phyloP scores from a whole-genome alignment of 225 moss, liverwort and hornwort genomes.

The Marchantia polymorpha region DNA sequence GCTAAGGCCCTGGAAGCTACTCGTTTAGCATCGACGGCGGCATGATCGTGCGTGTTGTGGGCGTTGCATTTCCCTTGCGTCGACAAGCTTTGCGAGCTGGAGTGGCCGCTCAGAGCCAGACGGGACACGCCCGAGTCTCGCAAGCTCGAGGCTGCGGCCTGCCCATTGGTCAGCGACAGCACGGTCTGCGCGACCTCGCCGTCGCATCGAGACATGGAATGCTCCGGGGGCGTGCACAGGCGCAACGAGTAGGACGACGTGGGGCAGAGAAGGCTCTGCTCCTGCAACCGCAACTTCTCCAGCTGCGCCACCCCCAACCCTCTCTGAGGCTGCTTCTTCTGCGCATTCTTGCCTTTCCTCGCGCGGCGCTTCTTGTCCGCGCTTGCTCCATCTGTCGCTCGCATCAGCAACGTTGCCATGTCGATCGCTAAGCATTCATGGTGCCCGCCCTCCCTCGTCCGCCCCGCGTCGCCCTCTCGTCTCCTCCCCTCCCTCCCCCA shows the following conservation, averaged over 20 bases:
- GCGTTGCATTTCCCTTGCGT: constrained; percentile 34
- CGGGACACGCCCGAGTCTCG: constrained; percentile 23
- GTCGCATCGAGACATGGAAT: constrained; percentile 26
- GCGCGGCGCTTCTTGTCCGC: constrained; percentile 76
- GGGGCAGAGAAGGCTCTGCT: constrained; percentile 68
- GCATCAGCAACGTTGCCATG: constrained; percentile 82
- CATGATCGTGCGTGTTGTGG: constrained; percentile 13
- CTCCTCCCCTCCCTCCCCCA: not conserved
- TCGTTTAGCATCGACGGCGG: constrained; percentile 35
- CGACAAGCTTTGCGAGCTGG: constrained; percentile 47
- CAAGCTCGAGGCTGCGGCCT: constrained; percentile 3
- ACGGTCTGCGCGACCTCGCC: constrained; percentile 36
- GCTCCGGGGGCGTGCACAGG: constrained; percentile 23
- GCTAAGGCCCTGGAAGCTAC: constrained; percentile 57
- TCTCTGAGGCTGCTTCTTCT: constrained; percentile 90
- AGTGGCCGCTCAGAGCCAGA: constrained; percentile 24
- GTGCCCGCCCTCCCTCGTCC: not conserved
- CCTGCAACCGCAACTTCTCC: constrained; percentile 93
- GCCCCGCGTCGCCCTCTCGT: not conserved
- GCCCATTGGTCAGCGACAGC: constrained; percentile 33
- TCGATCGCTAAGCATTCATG: constrained; percentile 4
- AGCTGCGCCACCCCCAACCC: constrained; percentile 97
- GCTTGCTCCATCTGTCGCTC: constrained; percentile 51
- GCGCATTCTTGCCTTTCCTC: constrained; percentile 76
- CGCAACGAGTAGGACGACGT: constrained; percentile 46